Percentiles rank a stretch among this genome's conserved stretches.
These are phyloP conservation scores for Rhododendron vialii DNA, from an alignment of 148 eudicot genomes.

Conservation along the genomic window DNA sequence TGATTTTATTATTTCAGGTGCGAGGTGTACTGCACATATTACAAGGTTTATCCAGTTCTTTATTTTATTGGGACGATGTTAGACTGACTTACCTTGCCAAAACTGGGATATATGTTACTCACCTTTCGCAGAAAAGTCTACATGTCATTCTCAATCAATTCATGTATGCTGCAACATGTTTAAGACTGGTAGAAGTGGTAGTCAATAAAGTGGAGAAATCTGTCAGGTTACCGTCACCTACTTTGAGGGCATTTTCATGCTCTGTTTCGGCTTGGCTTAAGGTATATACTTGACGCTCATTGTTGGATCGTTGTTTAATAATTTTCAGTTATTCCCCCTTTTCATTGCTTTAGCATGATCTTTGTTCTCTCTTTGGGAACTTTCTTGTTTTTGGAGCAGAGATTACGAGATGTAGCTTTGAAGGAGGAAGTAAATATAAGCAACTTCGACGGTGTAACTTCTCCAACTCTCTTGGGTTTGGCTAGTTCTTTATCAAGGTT, in stretches of 20 bases:
- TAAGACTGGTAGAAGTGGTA: conserved; percentile 49
- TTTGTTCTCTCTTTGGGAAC: not conserved
- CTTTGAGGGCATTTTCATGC: conserved; percentile 64
- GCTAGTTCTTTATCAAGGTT: conserved; percentile 86
- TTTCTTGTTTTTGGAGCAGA: conserved; percentile 44
- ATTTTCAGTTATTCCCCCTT: not conserved
- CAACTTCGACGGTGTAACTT: conserved; percentile 31
- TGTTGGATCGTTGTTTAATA: not conserved
- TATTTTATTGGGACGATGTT: conserved; percentile 59
- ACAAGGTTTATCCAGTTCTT: conserved; percentile 70
- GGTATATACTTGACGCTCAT: conserved; percentile 30
- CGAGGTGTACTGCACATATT: conserved; percentile 67
- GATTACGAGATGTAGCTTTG: conserved; percentile 73
- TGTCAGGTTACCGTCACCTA: conserved; percentile 46
- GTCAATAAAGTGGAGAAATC: conserved; percentile 38
- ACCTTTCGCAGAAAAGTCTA: conserved; percentile 66
- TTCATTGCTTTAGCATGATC: not conserved
- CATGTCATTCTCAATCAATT: conserved; percentile 64
- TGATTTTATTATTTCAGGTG: conserved; percentile 36
- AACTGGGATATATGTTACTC: conserved; percentile 59
- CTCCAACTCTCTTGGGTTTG: conserved; percentile 76
- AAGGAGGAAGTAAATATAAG: conserved; percentile 62
- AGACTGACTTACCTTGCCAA: conserved; percentile 46
- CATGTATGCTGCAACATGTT: conserved; percentile 68
- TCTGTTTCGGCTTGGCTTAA: conserved; percentile 63